Percentiles rank a stretch among this genome's conserved stretches.
phyloP scores from a whole-genome alignment of 1,139 yeast species.

The Zygotorulaspora mrakii region DNA sequence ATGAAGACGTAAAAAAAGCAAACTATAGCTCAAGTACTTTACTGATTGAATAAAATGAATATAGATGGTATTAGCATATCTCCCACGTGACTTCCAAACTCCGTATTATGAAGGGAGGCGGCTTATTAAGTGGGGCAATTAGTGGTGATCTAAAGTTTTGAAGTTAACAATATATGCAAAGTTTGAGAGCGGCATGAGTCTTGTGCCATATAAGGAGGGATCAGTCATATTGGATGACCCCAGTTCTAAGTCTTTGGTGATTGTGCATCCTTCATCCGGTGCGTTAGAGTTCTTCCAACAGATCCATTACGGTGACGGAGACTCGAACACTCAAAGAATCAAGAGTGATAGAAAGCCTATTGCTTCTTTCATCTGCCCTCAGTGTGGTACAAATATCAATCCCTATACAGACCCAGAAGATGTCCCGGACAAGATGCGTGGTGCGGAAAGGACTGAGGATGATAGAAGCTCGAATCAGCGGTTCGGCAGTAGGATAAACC shows the following conservation, averaged over 20 bases:
- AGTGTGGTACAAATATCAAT: conserved; percentile 22
- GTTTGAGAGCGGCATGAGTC: conserved; percentile 24
- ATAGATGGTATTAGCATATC: too few relatives aligned
- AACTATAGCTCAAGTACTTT: too few relatives aligned
- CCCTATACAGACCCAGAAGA: conserved; percentile 5
- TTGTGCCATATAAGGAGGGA: conserved; percentile 30
- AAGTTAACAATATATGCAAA: neutral
- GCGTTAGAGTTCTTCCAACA: conserved; percentile 26
- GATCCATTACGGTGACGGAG: conserved; percentile 14
- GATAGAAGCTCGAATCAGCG: conserved; percentile 1
- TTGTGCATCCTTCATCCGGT: conserved; percentile 31
- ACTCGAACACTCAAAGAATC: conserved; percentile 3
- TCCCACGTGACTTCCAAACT: conserved; percentile 1
- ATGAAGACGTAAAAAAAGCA: too few relatives aligned
- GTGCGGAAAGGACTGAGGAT: conserved; percentile 4
- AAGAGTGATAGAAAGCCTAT: conserved; percentile 10
- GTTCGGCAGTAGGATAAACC: conserved; percentile 12
- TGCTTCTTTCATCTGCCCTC: conserved; percentile 20
- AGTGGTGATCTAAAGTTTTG: too few relatives aligned
- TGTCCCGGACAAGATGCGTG: neutral
- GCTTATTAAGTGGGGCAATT: neutral
- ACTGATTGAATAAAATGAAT: too few relatives aligned
- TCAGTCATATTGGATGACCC: conserved; percentile 34
- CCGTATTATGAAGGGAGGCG: neutral
- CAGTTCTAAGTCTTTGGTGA: conserved; percentile 29